These are phyloP conservation scores for Paraphaeosphaeria minitans DNA, from an alignment of 2,329 filamentous ascomycete species.

Conservation along the genomic window DNA sequence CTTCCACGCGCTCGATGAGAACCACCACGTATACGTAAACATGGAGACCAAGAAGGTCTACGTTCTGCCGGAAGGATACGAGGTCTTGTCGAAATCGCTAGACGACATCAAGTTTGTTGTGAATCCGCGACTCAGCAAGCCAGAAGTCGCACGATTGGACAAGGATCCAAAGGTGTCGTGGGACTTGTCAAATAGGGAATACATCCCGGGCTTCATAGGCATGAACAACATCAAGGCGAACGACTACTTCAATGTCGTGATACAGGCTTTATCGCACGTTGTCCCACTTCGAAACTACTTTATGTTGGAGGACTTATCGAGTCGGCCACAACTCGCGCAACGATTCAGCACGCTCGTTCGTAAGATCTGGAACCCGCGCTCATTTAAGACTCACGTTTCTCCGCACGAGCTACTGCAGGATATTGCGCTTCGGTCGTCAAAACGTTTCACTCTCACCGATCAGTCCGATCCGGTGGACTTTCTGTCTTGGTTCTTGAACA, in stretches of 20 bases:
- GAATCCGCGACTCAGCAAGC: conserved; percentile 81
- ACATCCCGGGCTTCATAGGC: conserved; percentile 92
- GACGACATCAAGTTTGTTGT: conserved; percentile 99
- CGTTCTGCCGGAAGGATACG: conserved; percentile 93
- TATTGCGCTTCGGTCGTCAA: conserved; percentile 85
- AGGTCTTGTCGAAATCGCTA: conserved; percentile 90
- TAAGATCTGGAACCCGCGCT: conserved; percentile 97
- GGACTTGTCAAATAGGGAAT: conserved; percentile 82
- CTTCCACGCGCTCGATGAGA: conserved; percentile 93
- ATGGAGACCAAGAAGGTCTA: conserved; percentile 92
- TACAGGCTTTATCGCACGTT: conserved; percentile 90
- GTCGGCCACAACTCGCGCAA: conserved; percentile 79
- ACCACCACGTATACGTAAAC: conserved; percentile 98
- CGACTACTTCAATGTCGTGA: conserved; percentile 95
- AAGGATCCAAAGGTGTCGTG: conserved; percentile 66
- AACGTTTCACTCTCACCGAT: conserved; percentile 86
- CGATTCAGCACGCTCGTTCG: conserved; percentile 87
- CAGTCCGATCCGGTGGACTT: conserved; percentile 98
- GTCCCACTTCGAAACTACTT: conserved; percentile 88
- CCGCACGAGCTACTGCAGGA: conserved; percentile 97
- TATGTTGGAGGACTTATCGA: conserved; percentile 80
- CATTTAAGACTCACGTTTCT: conserved; percentile 95
- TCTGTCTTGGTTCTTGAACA: conserved; percentile 95
- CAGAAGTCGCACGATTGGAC: conserved; percentile 82
- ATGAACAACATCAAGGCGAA: conserved; percentile 99